phyloP scores from a whole-genome alignment of 2,329 filamentous ascomycete species.

The Diaporthe ampelina region DNA sequence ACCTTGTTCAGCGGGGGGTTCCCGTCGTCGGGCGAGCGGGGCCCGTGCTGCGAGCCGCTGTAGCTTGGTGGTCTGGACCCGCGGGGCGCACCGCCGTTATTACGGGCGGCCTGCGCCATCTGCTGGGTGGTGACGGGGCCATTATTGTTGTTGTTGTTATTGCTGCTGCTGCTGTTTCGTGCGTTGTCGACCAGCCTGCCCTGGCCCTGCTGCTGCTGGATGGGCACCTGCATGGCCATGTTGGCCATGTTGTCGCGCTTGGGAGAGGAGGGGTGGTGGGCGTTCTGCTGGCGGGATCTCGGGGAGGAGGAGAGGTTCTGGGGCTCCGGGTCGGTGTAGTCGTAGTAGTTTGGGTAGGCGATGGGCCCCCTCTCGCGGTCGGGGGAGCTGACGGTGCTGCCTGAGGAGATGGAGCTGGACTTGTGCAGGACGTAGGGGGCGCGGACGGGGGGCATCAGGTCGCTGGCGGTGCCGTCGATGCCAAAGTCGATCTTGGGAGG shows the following conservation, averaged over 20 bases:
- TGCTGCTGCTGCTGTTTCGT: not conserved
- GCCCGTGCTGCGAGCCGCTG: constrained; percentile 21
- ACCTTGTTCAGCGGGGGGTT: constrained; percentile 40
- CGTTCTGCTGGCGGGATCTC: not conserved
- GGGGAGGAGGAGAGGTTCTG: not conserved
- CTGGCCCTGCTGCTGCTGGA: constrained; percentile 39
- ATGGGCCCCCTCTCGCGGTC: not conserved
- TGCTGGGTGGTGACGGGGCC: constrained; percentile 27
- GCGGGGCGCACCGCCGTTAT: not conserved
- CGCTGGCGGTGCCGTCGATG: constrained; percentile 20
- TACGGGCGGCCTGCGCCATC: constrained; percentile 25
- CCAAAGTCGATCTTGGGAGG: constrained; percentile 35
- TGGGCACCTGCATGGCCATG: constrained; percentile 42
- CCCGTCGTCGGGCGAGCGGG: constrained; percentile 38
- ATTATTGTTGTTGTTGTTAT: not conserved
- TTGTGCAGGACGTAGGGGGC: constrained; percentile 20
- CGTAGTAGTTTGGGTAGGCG: constrained; percentile 40
- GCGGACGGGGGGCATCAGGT: constrained; percentile 24
- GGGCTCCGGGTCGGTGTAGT: constrained; percentile 34
- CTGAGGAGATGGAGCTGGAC: constrained; percentile 31
- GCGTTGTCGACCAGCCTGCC: constrained; percentile 22
- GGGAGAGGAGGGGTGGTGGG: not conserved
- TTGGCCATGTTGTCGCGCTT: constrained; percentile 29
- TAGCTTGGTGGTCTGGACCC: constrained; percentile 29
- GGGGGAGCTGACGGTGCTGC: constrained; percentile 11